Evolutionary conservation across 306 rosid genomes (phyloP).

Genomic region (Oxytropis ochrocephala): DNA sequence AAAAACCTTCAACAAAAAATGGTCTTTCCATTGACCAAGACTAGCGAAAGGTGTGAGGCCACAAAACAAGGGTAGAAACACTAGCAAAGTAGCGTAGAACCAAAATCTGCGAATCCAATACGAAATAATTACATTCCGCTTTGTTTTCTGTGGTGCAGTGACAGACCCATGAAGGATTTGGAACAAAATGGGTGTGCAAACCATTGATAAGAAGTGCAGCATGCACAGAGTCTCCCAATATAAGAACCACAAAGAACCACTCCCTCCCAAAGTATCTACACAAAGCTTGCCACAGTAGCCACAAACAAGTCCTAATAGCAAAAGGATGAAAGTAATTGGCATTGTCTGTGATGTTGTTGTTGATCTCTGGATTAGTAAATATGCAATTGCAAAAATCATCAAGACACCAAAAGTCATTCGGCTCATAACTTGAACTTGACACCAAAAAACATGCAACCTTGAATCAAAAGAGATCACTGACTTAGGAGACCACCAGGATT

Average conservation of each 20-base stretch:
- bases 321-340: slow-evolving; percentile 67
- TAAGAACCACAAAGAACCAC: slow-evolving; percentile 56
- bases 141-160: neutral
- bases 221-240: slow-evolving; percentile 60
- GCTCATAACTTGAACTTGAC: slow-evolving; percentile 62
- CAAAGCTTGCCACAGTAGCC: slow-evolving; percentile 77
- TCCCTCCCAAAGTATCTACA: slow-evolving; percentile 72
- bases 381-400: slow-evolving; percentile 52
- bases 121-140: neutral
- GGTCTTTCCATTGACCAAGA: neutral
- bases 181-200: slow-evolving; percentile 34
- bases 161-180: slow-evolving; percentile 39
- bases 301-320: slow-evolving; percentile 63
- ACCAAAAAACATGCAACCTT: slow-evolving; percentile 37
- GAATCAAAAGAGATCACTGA: slow-evolving; percentile 43
- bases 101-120: slow-evolving; percentile 1
- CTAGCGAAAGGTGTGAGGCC: neutral
- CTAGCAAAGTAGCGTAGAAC: neutral
- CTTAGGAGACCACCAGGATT: slow-evolving; percentile 67
- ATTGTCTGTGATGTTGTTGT: slow-evolving; percentile 42
- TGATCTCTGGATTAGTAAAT: slow-evolving; percentile 51
- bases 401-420: slow-evolving; percentile 59
- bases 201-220: slow-evolving; percentile 49
- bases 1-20: neutral
- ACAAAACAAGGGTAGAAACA: neutral